phyloP scores from a whole-genome alignment of 2,329 filamentous ascomycete species.

The Fusarium sp. region DNA sequence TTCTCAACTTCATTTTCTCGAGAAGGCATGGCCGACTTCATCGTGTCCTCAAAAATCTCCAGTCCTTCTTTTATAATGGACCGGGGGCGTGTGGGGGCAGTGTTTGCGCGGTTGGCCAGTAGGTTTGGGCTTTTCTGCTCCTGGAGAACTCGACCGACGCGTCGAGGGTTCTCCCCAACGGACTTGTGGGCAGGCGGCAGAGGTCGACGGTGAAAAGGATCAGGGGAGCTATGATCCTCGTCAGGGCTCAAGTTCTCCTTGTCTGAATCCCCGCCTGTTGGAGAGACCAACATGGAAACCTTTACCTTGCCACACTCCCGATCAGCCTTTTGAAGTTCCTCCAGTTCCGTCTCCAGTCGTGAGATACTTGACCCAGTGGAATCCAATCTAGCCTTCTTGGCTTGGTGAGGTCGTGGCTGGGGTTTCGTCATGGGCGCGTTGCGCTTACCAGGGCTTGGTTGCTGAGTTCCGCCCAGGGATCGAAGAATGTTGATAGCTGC shows the following conservation, averaged over 20 bases:
- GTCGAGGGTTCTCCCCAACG: slow-evolving; percentile 53
- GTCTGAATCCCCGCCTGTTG: slow-evolving; percentile 75
- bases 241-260: slow-evolving; percentile 89
- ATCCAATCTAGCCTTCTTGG: slow-evolving; percentile 73
- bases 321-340: slow-evolving; percentile 47
- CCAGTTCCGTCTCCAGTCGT: slow-evolving; percentile 63
- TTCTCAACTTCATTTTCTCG: slow-evolving; percentile 72
- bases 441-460: slow-evolving; percentile 73
- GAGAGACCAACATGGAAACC: slow-evolving; percentile 55
- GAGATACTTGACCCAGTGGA: slow-evolving; percentile 72
- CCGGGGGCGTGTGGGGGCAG: slow-evolving; percentile 55
- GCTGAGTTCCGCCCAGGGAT: slow-evolving; percentile 69
- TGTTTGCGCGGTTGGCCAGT: slow-evolving; percentile 56
- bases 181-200: slow-evolving; percentile 52
- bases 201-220: slow-evolving; percentile 50
- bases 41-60: slow-evolving; percentile 67
- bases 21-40: slow-evolving; percentile 42
- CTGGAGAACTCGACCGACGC: slow-evolving; percentile 57
- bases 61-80: slow-evolving; percentile 52
- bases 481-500: slow-evolving; percentile 85
- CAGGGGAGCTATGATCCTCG: slow-evolving; percentile 58
- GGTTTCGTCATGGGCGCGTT: slow-evolving; percentile 62
- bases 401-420: slow-evolving; percentile 50
- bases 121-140: slow-evolving; percentile 54
- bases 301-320: slow-evolving; percentile 53